phyloP scores from a whole-genome alignment of 1,284 basidiomycete species.

The Apiotrichum siamense region DNA sequence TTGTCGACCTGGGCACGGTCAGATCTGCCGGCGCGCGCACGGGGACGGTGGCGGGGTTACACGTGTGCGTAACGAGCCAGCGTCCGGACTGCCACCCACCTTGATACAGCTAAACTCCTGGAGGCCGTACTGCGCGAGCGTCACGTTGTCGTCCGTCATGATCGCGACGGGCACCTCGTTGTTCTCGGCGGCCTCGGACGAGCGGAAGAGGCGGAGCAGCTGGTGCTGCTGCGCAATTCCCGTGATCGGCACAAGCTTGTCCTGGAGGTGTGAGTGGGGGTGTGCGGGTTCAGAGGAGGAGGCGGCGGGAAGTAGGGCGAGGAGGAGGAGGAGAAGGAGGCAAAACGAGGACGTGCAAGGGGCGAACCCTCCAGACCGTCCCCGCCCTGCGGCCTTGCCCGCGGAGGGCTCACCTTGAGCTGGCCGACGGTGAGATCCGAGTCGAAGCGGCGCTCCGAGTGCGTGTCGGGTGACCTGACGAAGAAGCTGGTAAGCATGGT shows the following conservation, averaged over 20 bases:
- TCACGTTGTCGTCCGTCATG: conserved; percentile 61
- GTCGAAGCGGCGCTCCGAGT: conserved; percentile 75
- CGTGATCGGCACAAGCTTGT: conserved; percentile 82
- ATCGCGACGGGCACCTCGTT: conserved; percentile 50
- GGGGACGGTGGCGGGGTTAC: too few species aligned
- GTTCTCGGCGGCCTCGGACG: conserved; percentile 49
- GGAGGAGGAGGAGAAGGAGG: too few species aligned
- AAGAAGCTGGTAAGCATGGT: conserved; percentile 56
- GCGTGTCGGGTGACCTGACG: conserved; percentile 77
- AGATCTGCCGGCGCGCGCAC: too few species aligned
- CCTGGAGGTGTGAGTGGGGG: too few species aligned
- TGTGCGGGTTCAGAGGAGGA: background rate
- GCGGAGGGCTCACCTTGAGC: conserved; percentile 60
- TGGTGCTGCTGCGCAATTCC: conserved; percentile 75
- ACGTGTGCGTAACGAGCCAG: too few species aligned
- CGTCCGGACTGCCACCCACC: too few species aligned
- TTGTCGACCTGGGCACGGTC: conserved; percentile 67
- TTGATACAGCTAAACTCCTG: conserved; percentile 54
- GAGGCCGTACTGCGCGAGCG: conserved; percentile 67
- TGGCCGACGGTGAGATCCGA: conserved; percentile 63
- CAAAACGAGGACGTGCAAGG: conserved; percentile 9
- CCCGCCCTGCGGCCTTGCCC: background rate
- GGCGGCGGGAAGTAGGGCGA: too few species aligned
- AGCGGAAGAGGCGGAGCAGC: conserved; percentile 58
- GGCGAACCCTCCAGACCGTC: too few species aligned